phyloP scores from a whole-genome alignment of 371 early-diverging fungal genomes.

The Circinella minor region DNA sequence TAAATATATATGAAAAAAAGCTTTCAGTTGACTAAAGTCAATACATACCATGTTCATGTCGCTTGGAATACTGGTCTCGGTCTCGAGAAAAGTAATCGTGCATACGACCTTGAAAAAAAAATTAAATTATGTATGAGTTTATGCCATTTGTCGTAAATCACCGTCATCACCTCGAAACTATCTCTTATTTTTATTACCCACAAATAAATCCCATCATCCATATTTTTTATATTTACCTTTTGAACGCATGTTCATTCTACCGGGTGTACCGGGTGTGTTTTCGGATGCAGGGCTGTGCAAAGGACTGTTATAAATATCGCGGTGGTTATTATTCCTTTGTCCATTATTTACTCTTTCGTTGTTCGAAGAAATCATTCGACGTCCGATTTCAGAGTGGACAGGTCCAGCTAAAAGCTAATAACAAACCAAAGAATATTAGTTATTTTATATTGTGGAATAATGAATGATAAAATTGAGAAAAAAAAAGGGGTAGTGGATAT shows the following conservation, averaged over 20 bases:
- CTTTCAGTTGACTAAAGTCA: not conserved
- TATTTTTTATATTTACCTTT: constrained; percentile 20
- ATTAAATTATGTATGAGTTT: constrained; percentile 4
- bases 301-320: constrained; percentile 40
- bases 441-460: not conserved
- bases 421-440: not conserved
- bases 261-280: constrained; percentile 35
- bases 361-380: constrained; percentile 34
- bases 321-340: constrained; percentile 21
- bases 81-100: constrained; percentile 32
- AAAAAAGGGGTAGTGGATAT: not conserved
- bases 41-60: constrained; percentile 25
- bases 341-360: constrained; percentile 23
- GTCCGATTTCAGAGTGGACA: constrained; percentile 56
- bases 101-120: constrained; percentile 21
- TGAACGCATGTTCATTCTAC: constrained; percentile 28
- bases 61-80: constrained; percentile 23
- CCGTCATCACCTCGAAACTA: too few relatives aligned
- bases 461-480: not conserved
- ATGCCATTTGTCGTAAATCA: not conserved
- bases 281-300: constrained; percentile 46
- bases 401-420: constrained; percentile 56
- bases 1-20: too few relatives aligned
- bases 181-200: not conserved
- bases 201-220: not conserved